Evolutionary conservation across 2,329 filamentous ascomycete species (phyloP).

Genomic region (Penicillium italicum): DNA sequence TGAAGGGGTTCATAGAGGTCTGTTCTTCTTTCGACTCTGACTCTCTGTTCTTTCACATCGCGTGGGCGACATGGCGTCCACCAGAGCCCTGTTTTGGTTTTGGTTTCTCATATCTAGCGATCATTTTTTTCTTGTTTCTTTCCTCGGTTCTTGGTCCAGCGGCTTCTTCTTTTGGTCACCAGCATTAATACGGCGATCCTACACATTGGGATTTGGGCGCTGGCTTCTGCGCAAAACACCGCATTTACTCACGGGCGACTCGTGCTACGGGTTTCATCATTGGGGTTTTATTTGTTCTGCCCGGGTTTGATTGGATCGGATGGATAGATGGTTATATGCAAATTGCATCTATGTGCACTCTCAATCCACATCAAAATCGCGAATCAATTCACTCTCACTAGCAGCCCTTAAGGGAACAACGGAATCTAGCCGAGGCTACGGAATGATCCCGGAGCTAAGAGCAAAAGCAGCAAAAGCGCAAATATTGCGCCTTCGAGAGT

Average conservation of each 20-base stretch:
- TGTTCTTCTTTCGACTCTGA: background rate
- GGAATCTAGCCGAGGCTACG: background rate
- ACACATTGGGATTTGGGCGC: background rate
- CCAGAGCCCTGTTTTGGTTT: slow-evolving; percentile 3
- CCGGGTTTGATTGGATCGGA: background rate
- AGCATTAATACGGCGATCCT: slow-evolving; percentile 9
- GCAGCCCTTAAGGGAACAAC: too few species aligned
- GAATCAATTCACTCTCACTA: background rate
- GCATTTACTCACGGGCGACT: background rate
- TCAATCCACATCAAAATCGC: background rate
- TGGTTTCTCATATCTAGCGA: slow-evolving; percentile 16
- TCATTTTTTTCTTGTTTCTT: slow-evolving; percentile 9
- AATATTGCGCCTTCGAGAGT: background rate
- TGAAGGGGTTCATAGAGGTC: slow-evolving; percentile 1
- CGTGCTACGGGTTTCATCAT: background rate
- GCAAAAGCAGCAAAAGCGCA: too few species aligned
- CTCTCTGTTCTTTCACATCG: background rate
- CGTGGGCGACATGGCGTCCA: slow-evolving; percentile 13
- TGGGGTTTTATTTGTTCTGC: background rate
- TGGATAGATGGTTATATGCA: background rate
- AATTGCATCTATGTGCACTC: background rate
- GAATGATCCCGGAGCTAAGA: background rate
- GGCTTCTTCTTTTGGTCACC: slow-evolving; percentile 10
- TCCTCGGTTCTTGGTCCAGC: slow-evolving; percentile 1
- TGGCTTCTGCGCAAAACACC: background rate